Evolutionary conservation across 176 grass and related monocot species (phyloP), one percentile per base, ranked within the genome.

Genomic region (Pontederia paniculata): DNA sequence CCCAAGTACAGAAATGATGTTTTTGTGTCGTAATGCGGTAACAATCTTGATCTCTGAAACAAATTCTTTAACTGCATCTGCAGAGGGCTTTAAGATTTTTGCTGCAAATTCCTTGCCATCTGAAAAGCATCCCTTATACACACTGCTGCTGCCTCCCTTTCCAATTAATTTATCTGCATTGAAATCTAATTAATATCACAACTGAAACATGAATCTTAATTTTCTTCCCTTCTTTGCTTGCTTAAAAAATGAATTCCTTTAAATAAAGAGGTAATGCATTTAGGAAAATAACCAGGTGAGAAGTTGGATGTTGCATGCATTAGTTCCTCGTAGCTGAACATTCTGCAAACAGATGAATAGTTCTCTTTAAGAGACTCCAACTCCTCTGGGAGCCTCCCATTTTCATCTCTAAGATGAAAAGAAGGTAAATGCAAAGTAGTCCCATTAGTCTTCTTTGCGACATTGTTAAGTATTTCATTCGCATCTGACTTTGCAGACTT

Each of bases 1-100:
- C 6, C 90, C 79, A 0, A 76, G 17, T 12, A 96, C 69, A 23
- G 82, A 89, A 48, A 96, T 78, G 48, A 96, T 70, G 65, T 83
- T 96, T 41, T 83, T 67, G 56, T 96, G 80, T 48, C 60, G 48
- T 52, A 89, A 57, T 69, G 83, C 61, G 15, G 69, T 85, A 16
- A 96, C 16, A 69, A 86, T 83, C 79, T 89, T 82, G 60, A 96
- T 84, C 75, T 96, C 90, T 60, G 90, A 81, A 37, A 81, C 12
- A 58, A 96, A 96, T 62, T 96, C 85, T 49, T 87, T 80, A 9
- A 83, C 18, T 25, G 75, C 70, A 47, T 96, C 85, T 50, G 71
- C 76, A 8, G 85, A 89, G 55, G 74, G 78, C 68, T 89, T 96
- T 14, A 89, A 52, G 20, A 81, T 74, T 57, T 96, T 96, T 53